Base-by-base conservation (phyloP, 352 stramenopile species). In the Pythium brassicae region DNA sequence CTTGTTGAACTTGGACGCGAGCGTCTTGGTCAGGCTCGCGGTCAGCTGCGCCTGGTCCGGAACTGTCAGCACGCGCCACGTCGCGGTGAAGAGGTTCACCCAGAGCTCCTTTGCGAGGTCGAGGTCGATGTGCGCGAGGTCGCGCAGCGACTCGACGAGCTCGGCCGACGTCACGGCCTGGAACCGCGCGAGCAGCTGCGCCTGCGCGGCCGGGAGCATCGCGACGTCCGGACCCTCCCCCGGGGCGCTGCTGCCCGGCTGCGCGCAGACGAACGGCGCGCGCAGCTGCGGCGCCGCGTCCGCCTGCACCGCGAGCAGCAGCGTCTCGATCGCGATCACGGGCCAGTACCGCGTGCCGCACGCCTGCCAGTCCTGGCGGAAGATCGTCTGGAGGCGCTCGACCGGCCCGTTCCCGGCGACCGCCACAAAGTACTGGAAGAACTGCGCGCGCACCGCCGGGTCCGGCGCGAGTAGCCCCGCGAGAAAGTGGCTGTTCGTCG, bases 1-100 rank as follows among this genome's bases (percentile, higher is more conserved):
- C 43, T 92, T 89, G 61, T 94, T 91, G 69, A 93, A 95, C 59
- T 92, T 92, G 29, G 82, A 92, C 45, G 87, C 86, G 11, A 96
- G 55, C 46, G 90, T 78, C 58, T 88, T 92, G 49, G 87, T 63
- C 27, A 96, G 53, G 57, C 82, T 81, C 10, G 75, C 54, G 10
- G 78, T 74, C 42, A 87, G 61, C 15, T 87, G 74, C 2, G 61
- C 59, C 62, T 92, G 80, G 12, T 89, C 77, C 5, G 59, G 55
- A n/a, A 66, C 43, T 42, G 68, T 58, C 8, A 92, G 47, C 22
- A 84, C 57, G 11, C 49, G 29, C 83, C 83, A 92, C 11, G 71
- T 63, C n/a, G 72, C 73, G 17, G 54, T 67, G 29, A 94, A 95
- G 50, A 95, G 63, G 54, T 69, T 76, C 22, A 87, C 76, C 84